These are phyloP conservation scores for Talaromyces liani DNA, from an alignment of 495 filamentous ascomycete genomes.

Conservation along the genomic window DNA sequence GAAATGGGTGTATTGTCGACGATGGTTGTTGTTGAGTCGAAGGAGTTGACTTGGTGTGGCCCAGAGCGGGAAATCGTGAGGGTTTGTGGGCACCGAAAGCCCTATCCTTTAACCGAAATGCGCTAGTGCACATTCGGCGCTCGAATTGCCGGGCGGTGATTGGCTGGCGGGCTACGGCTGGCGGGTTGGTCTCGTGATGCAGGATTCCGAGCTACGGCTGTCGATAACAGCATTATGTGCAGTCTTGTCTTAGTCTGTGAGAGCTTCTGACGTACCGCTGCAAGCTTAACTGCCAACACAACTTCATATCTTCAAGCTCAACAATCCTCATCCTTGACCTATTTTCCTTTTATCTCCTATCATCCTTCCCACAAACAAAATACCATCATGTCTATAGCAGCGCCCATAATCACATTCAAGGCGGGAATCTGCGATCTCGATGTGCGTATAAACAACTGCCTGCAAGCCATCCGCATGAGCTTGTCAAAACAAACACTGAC, in stretches of 20 bases:
- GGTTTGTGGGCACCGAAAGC: slow-evolving; percentile 28
- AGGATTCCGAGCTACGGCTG: not conserved
- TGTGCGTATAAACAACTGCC: slow-evolving; percentile 44
- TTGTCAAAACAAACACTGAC: slow-evolving; percentile 9
- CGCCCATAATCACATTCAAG: slow-evolving; percentile 92
- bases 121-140: slow-evolving; percentile 26
- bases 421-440: slow-evolving; percentile 84
- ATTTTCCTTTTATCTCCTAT: slow-evolving; percentile 11
- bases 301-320: not conserved
- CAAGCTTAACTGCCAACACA: not conserved
- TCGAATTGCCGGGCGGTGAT: not conserved
- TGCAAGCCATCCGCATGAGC: not conserved
- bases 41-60: slow-evolving; percentile 21
- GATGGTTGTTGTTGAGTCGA: slow-evolving; percentile 42
- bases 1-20: slow-evolving; percentile 35
- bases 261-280: slow-evolving; percentile 3
- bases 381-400: slow-evolving; percentile 58
- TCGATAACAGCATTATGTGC: not conserved
- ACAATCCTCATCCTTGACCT: not conserved
- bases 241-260: not conserved
- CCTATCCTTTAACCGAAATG: slow-evolving; percentile 29
- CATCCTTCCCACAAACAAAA: slow-evolving; percentile 3
- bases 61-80: slow-evolving; percentile 26
- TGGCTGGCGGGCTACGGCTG: not conserved
- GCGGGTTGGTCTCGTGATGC: not conserved